A percentile compares a stretch with the other conserved stretches of the same genome.
Conservation (phyloP, 768 basidiomycete genomes). For the Rhizopogon vinicolor region DNA sequence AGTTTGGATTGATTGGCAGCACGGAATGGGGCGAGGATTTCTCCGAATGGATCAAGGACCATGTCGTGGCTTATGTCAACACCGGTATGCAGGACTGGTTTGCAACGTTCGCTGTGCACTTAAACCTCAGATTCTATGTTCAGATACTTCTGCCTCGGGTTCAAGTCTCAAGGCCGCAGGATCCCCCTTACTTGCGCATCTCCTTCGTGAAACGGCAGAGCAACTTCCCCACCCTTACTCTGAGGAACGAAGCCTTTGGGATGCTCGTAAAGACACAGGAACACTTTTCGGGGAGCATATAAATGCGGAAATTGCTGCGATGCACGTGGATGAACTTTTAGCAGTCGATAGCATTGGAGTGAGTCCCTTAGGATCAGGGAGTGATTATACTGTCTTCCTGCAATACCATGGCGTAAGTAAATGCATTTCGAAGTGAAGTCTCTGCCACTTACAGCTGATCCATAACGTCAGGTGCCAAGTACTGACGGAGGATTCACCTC, state of each 20-base stretch:
- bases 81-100: slow-evolving; percentile 30
- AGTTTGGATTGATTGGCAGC: slow-evolving; percentile 53
- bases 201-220: slow-evolving; percentile 63
- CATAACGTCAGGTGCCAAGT: slow-evolving; percentile 20
- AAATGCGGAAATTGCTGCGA: slow-evolving; percentile 22
- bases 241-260: slow-evolving; percentile 68
- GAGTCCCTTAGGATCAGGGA: slow-evolving; percentile 43
- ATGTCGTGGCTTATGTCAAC: slow-evolving; percentile 63
- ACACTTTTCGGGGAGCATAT: slow-evolving; percentile 32
- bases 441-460: neutral
- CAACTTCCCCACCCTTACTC: slow-evolving; percentile 72
- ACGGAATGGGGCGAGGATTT: slow-evolving; percentile 74
- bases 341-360: slow-evolving; percentile 24
- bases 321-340: slow-evolving; percentile 18
- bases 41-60: slow-evolving; percentile 43
- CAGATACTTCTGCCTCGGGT: slow-evolving; percentile 46
- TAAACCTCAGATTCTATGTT: neutral
- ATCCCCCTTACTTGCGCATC: slow-evolving; percentile 80
- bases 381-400: slow-evolving; percentile 61
- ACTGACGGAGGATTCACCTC: slow-evolving; percentile 31
- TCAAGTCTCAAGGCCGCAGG: slow-evolving; percentile 48
- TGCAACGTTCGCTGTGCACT: neutral
- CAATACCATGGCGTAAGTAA: slow-evolving; percentile 47
- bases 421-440: neutral
- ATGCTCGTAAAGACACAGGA: slow-evolving; percentile 56